Percentiles rank a stretch among this genome's conserved stretches.
phyloP scores from a whole-genome alignment of 139 green algal genomes.

The Nannochloris sp. region DNA sequence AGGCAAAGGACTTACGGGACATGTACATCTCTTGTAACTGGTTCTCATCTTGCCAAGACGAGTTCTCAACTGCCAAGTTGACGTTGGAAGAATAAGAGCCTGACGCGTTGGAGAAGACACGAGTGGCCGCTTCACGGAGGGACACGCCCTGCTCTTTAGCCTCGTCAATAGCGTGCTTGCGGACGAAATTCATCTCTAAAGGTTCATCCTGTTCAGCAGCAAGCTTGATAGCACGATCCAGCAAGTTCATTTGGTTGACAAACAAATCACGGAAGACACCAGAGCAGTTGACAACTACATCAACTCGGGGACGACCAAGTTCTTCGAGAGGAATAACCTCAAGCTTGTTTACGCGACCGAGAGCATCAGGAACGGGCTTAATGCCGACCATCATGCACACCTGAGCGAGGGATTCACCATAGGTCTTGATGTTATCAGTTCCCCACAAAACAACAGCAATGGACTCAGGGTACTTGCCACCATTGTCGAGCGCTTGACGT shows the following conservation, averaged over 20 bases:
- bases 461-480: constrained; percentile 90
- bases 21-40: constrained; percentile 97
- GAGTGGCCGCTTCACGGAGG: constrained; percentile 86
- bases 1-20: constrained; percentile 95
- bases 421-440: constrained; percentile 99
- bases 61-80: constrained; percentile 98
- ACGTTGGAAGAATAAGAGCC: constrained; percentile 98
- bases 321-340: constrained; percentile 97
- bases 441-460: constrained; percentile 98
- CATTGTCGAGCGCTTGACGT: constrained; percentile 79
- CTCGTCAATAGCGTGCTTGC: constrained; percentile 95
- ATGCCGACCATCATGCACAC: constrained; percentile 95
- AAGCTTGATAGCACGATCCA: constrained; percentile 96
- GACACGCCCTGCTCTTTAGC: constrained; percentile 79
- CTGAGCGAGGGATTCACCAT: constrained; percentile 90
- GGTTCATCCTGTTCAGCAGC: constrained; percentile 97
- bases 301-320: constrained; percentile 87
- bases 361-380: constrained; percentile 83
- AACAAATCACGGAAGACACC: constrained; percentile 99
- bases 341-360: constrained; percentile 99
- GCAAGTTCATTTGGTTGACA: constrained; percentile 98
- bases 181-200: constrained; percentile 98
- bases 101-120: constrained; percentile 93
- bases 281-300: constrained; percentile 99
- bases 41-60: constrained; percentile 87